These are phyloP conservation scores for Allomyces javanicus DNA, from an alignment of 192 early-diverging fungal species.

Conservation along the genomic window DNA sequence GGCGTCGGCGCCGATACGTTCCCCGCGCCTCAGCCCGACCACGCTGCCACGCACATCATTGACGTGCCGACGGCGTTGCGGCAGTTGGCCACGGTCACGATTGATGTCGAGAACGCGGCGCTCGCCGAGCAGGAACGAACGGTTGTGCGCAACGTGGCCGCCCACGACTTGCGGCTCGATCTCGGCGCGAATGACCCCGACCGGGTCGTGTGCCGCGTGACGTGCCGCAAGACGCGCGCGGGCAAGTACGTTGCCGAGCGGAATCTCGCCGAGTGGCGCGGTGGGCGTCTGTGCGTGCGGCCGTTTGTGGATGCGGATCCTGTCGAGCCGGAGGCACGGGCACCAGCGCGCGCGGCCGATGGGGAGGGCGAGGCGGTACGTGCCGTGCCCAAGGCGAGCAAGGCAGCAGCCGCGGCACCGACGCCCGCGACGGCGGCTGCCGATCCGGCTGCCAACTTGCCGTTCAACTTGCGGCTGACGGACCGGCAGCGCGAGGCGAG, in stretches of 20 bases:
- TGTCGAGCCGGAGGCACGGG: background rate
- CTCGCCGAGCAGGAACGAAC: background rate
- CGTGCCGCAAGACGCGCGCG: background rate
- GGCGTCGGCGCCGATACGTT: too few relatives aligned
- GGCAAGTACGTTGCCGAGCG: background rate
- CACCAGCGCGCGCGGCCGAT: background rate
- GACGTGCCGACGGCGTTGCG: background rate
- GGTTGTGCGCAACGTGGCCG: background rate
- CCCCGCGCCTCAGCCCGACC: too few relatives aligned
- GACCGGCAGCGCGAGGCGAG: constrained; percentile 15
- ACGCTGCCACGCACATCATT: background rate
- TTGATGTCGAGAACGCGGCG: background rate
- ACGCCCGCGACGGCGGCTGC: background rate
- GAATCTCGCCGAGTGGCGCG: background rate
- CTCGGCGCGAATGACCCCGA: background rate
- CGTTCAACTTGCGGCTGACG: constrained; percentile 23
- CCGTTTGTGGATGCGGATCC: background rate
- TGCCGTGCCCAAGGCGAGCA: background rate
- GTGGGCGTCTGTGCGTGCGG: background rate
- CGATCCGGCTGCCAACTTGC: constrained; percentile 19
- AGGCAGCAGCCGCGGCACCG: background rate
- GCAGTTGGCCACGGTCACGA: background rate
- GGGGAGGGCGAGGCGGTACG: background rate
- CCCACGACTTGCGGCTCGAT: background rate
- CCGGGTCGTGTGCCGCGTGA: background rate